Percentiles rank a stretch among this genome's conserved stretches.
These are phyloP conservation scores for Pezicula neosporulosa DNA, from an alignment of 2,329 filamentous ascomycete species.

Conservation along the genomic window DNA sequence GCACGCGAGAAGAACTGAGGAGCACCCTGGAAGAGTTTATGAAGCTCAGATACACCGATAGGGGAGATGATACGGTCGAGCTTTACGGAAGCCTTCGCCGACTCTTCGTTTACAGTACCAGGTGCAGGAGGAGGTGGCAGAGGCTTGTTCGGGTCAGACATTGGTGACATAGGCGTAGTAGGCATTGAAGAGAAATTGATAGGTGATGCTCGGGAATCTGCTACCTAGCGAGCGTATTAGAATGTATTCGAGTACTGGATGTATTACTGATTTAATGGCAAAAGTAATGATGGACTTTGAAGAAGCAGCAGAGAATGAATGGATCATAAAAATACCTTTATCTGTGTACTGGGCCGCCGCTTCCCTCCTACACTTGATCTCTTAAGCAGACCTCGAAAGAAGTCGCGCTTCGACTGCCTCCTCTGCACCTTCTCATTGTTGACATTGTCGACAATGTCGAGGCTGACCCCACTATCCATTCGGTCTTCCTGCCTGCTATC, in stretches of 20 bases:
- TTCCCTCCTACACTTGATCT: conserved; percentile 16
- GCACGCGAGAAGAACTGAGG: conserved; percentile 66
- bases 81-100: conserved; percentile 38
- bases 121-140: conserved; percentile 47
- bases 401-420: conserved; percentile 29
- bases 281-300: neutral
- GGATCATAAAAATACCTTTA: conserved; percentile 3
- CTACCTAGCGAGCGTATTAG: conserved; percentile 1
- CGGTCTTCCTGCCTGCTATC: conserved; percentile 12
- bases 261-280: neutral
- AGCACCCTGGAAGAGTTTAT: conserved; percentile 72
- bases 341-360: conserved; percentile 8
- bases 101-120: conserved; percentile 35
- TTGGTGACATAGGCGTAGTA: conserved; percentile 22
- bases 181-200: conserved; percentile 1
- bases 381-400: conserved; percentile 28
- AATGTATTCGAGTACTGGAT: neutral
- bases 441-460: conserved; percentile 12
- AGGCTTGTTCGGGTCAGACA: conserved; percentile 50
- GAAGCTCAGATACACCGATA: conserved; percentile 56
- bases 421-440: conserved; percentile 22
- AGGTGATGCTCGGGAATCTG: conserved; percentile 8
- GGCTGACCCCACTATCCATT: conserved; percentile 8
- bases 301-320: conserved; percentile 9
- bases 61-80: conserved; percentile 57